These are phyloP conservation scores for Croton setiger DNA, from an alignment of 441 rosid species.

Conservation along the genomic window DNA sequence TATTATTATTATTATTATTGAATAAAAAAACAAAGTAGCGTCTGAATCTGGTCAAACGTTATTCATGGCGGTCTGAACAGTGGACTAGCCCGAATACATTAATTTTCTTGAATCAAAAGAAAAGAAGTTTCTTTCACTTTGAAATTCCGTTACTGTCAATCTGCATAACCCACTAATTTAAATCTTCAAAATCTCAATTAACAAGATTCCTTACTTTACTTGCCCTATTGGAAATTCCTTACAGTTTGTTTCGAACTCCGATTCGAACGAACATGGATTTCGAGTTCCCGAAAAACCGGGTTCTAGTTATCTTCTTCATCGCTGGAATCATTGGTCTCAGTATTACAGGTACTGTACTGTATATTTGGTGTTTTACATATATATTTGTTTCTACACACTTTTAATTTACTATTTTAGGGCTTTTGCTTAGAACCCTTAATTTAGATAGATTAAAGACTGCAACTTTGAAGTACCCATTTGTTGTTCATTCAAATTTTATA, in stretches of 20 bases:
- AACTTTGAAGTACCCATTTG: no score
- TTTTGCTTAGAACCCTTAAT: neutral
- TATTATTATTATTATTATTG: no score
- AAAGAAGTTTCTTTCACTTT: neutral
- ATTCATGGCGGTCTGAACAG: no score
- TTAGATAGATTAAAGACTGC: neutral
- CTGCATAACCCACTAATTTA: neutral
- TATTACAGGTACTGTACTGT: constrained; percentile 41
- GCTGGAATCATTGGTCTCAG: constrained; percentile 61
- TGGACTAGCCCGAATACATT: neutral
- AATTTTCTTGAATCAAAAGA: neutral
- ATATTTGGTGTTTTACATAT: neutral
- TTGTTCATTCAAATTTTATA: no score
- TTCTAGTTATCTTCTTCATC: constrained; percentile 39
- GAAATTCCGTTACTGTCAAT: neutral
- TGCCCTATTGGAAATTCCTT: no score
- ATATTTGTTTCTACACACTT: neutral
- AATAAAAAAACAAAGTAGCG: no score
- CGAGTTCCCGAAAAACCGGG: constrained; percentile 43
- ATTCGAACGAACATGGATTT: neutral
- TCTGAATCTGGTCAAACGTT: no score
- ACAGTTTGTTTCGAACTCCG: neutral
- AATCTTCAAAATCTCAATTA: neutral
- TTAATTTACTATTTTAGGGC: no score
- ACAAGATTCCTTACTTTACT: no score